Evolutionary conservation across 768 basidiomycete genomes (phyloP).

Genomic region (Peribolospora baueri): DNA sequence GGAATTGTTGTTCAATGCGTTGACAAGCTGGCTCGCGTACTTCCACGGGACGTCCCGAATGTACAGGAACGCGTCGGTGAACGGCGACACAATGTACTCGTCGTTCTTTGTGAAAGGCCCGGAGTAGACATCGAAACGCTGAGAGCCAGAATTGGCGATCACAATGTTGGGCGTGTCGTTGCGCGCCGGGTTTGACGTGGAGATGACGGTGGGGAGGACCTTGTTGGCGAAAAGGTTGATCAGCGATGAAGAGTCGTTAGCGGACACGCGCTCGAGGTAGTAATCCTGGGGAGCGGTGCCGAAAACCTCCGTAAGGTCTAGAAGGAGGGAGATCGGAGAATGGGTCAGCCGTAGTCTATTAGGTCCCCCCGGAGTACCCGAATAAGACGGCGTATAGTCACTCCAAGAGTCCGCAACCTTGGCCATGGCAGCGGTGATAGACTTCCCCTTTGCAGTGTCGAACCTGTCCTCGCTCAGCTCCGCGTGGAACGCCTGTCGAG

Average conservation of each 20-base stretch:
- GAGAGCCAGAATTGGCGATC: constrained; percentile 18
- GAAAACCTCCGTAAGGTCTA: constrained; percentile 38
- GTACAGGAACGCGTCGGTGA: constrained; percentile 12
- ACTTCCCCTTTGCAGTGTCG: constrained; percentile 32
- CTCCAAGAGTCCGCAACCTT: constrained; percentile 27
- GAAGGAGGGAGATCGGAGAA: neutral
- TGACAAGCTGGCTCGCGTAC: too few relatives aligned
- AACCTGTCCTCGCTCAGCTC: constrained; percentile 29
- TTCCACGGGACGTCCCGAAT: too few relatives aligned
- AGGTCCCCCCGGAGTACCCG: too few relatives aligned
- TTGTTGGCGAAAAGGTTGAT: constrained; percentile 16
- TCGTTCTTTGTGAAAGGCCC: constrained; percentile 14
- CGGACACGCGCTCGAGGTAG: constrained; percentile 32
- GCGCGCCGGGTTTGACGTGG: constrained; percentile 19
- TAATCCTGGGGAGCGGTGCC: constrained; percentile 57
- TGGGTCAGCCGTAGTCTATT: neutral
- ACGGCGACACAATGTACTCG: constrained; percentile 41
- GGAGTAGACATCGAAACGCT: constrained; percentile 20
- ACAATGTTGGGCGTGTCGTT: constrained; percentile 11
- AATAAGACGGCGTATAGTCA: too few relatives aligned
- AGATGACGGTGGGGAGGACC: constrained; percentile 34
- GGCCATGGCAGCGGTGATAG: constrained; percentile 33
- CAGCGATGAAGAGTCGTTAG: constrained; percentile 13
- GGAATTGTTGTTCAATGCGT: too few relatives aligned
- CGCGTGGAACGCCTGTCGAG: constrained; percentile 37